Evolutionary conservation across 306 rosid species (phyloP).

Genomic region (Sicyos baderoa): DNA sequence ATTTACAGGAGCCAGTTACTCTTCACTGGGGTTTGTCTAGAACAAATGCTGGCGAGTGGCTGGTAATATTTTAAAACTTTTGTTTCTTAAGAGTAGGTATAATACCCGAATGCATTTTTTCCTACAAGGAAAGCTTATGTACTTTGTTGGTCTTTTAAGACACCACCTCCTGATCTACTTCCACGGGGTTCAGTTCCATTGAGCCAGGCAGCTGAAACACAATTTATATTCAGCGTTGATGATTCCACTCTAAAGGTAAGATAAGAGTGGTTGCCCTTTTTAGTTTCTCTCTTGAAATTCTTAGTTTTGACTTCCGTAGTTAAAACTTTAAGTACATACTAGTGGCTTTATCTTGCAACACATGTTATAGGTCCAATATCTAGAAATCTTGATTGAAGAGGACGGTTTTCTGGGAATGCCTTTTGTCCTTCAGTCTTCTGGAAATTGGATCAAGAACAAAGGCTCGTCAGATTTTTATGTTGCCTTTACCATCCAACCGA

Average conservation of each 20-base stretch:
- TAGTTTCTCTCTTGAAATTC: slow-evolving; percentile 21
- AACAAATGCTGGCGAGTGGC: slow-evolving; percentile 74
- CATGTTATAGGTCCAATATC: slow-evolving; percentile 58
- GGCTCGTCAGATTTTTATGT: slow-evolving; percentile 64
- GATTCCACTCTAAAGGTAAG: slow-evolving; percentile 50
- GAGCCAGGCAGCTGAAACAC: slow-evolving; percentile 54
- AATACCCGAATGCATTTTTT: slow-evolving; percentile 19
- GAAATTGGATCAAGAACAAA: slow-evolving; percentile 77
- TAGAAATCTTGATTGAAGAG: slow-evolving; percentile 61
- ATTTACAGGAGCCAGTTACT: slow-evolving; percentile 46
- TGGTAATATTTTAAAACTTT: slow-evolving; percentile 46
- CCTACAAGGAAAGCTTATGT: slow-evolving; percentile 13
- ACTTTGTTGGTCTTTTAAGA: slow-evolving; percentile 42
- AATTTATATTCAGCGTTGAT: slow-evolving; percentile 34
- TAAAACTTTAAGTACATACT: slow-evolving; percentile 15
- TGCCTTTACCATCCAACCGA: slow-evolving; percentile 43
- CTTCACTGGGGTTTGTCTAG: slow-evolving; percentile 92
- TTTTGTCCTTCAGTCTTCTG: slow-evolving; percentile 58
- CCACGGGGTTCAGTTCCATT: slow-evolving; percentile 65
- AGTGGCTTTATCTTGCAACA: slow-evolving; percentile 22
- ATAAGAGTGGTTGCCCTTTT: slow-evolving; percentile 22
- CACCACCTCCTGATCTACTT: slow-evolving; percentile 57
- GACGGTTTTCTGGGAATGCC: slow-evolving; percentile 66
- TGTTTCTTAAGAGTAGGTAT: slow-evolving; percentile 22
- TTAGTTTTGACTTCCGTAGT: slow-evolving; percentile 20